Evolutionary conservation across 2,329 filamentous ascomycete species (phyloP).

Genomic region (Thermothelomyces thermophilus): DNA sequence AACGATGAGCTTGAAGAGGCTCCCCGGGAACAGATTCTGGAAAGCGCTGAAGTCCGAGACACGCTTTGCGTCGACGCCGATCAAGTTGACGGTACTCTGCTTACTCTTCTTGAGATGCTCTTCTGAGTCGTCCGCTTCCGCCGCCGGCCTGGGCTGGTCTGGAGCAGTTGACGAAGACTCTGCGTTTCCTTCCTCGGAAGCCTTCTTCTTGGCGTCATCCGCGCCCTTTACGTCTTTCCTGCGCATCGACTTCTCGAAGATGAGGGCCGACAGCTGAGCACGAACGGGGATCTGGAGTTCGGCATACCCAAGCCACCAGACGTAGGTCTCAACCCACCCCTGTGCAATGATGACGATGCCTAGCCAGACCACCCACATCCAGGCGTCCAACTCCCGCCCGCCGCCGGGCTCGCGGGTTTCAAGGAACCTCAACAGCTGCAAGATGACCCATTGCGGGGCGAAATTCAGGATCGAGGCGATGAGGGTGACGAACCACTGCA

Average conservation of each 20-base stretch:
- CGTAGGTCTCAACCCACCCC: slow-evolving; percentile 56
- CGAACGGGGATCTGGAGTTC: slow-evolving; percentile 60
- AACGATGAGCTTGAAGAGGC: slow-evolving; percentile 56
- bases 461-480: slow-evolving; percentile 55
- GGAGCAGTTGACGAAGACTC: slow-evolving; percentile 28
- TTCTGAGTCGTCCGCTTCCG: slow-evolving; percentile 44
- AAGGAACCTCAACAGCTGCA: slow-evolving; percentile 57
- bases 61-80: slow-evolving; percentile 67
- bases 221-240: slow-evolving; percentile 69
- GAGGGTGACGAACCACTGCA: slow-evolving; percentile 55
- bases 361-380: slow-evolving; percentile 62
- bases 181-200: slow-evolving; percentile 22
- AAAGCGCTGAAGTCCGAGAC: slow-evolving; percentile 62
- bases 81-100: slow-evolving; percentile 70
- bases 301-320: slow-evolving; percentile 60
- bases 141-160: slow-evolving; percentile 30
- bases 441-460: slow-evolving; percentile 62
- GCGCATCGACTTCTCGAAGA: slow-evolving; percentile 71
- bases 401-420: slow-evolving; percentile 47
- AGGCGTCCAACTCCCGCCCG: slow-evolving; percentile 46
- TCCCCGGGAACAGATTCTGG: slow-evolving; percentile 58
- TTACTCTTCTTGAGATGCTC: slow-evolving; percentile 45
- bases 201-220: slow-evolving; percentile 39
- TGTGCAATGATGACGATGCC: slow-evolving; percentile 52
- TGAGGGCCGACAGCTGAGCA: slow-evolving; percentile 61